Evolutionary conservation across 2,329 filamentous ascomycete species (phyloP).

Genomic region (Fusarium sp.): DNA sequence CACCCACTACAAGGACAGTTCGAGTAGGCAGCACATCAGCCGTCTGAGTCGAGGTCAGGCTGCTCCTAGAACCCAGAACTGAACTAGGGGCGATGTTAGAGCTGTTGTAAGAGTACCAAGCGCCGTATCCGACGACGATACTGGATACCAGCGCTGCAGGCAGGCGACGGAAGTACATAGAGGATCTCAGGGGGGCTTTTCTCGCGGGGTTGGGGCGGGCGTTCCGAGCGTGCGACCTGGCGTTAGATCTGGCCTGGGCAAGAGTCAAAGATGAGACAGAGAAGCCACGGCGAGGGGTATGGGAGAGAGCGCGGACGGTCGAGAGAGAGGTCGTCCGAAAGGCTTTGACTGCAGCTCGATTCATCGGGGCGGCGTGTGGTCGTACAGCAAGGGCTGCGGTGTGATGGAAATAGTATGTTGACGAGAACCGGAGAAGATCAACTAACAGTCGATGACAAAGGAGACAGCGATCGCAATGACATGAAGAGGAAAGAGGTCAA

Average conservation of each 20-base stretch:
- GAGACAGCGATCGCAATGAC: constrained; percentile 14
- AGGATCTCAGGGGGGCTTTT: constrained; percentile 69
- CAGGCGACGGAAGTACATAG: constrained; percentile 81
- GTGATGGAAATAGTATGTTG: background rate
- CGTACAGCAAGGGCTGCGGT: background rate
- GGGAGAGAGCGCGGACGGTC: constrained; percentile 69
- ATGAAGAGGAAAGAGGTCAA: constrained; percentile 20
- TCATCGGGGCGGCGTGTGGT: constrained; percentile 68
- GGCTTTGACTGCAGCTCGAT: constrained; percentile 77
- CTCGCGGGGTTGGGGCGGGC: constrained; percentile 49
- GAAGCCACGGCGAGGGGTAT: constrained; percentile 60
- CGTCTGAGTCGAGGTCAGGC: constrained; percentile 58
- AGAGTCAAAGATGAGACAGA: constrained; percentile 66
- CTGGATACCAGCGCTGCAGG: constrained; percentile 76
- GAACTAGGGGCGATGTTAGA: constrained; percentile 52
- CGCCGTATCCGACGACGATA: constrained; percentile 77
- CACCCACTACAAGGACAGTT: constrained; percentile 87
- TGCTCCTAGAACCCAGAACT: constrained; percentile 53
- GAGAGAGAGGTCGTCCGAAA: constrained; percentile 77
- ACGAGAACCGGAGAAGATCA: background rate
- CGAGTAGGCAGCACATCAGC: constrained; percentile 63
- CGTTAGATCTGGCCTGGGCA: constrained; percentile 69
- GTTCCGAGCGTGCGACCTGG: constrained; percentile 58
- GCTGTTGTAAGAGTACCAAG: constrained; percentile 78
- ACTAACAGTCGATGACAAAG: constrained; percentile 21